phyloP scores from a whole-genome alignment of 202 grass and related monocot species.

The Bolboschoenoplectus hybrid region DNA sequence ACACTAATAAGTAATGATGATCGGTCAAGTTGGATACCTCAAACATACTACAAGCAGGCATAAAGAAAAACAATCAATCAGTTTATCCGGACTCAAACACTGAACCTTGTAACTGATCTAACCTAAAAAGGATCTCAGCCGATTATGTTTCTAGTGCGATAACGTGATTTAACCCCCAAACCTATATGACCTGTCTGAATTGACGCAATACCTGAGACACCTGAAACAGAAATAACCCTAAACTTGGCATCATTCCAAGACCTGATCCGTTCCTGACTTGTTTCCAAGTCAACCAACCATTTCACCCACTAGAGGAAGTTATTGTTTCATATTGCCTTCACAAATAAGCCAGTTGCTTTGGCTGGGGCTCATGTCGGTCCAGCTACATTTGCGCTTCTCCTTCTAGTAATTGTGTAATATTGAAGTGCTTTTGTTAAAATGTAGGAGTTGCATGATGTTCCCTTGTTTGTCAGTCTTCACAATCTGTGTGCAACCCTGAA shows the following conservation, averaged over 20 bases:
- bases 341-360: background rate
- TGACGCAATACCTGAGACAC: background rate
- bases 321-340: background rate
- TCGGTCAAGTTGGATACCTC: conserved; percentile 18
- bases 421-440: conserved; percentile 21
- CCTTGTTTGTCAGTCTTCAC: conserved; percentile 94
- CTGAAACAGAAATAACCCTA: conserved; percentile 3
- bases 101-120: background rate
- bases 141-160: background rate
- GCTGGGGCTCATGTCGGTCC: background rate
- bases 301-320: background rate
- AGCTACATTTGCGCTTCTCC: background rate
- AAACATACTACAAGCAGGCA: background rate
- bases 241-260: background rate
- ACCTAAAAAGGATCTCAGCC: background rate
- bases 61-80: background rate
- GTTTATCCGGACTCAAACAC: background rate
- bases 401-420: background rate
- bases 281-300: background rate
- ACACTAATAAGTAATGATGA: background rate
- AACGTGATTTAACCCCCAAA: background rate
- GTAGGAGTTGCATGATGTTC: conserved; percentile 84
- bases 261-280: background rate
- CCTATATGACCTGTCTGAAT: background rate
- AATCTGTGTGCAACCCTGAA: conserved; percentile 87